phyloP scores from a whole-genome alignment of 2,329 filamentous ascomycete species.

The Colletotrichum incanum region DNA sequence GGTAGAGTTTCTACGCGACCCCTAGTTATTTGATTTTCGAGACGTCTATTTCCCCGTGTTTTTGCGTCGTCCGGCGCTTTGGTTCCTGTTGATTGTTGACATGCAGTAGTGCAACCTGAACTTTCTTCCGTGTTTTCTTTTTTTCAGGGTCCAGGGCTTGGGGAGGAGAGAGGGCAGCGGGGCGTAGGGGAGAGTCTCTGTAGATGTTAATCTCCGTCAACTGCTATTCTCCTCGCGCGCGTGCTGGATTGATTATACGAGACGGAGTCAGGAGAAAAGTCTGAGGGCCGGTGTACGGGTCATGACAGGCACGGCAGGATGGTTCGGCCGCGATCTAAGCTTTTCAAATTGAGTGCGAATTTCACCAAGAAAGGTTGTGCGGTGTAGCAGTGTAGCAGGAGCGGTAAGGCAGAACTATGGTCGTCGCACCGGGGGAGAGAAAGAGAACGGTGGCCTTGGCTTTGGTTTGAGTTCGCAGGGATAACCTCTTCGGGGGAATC shows the following conservation, averaged over 20 bases:
- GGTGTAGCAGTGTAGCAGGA: conserved; percentile 20
- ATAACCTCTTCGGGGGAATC: conserved; percentile 10
- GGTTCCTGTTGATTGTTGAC: conserved; percentile 20
- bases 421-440: not conserved
- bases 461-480: not conserved
- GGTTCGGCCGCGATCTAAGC: not conserved
- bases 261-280: conserved; percentile 13
- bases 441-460: not conserved
- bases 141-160: conserved; percentile 24
- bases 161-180: not conserved
- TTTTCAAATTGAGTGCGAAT: not conserved
- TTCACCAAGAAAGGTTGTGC: not conserved
- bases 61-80: not conserved
- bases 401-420: conserved; percentile 21
- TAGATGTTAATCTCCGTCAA: not conserved
- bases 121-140: not conserved
- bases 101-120: conserved; percentile 5
- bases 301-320: not conserved
- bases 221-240: not conserved
- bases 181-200: not conserved
- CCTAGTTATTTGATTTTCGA: not conserved
- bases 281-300: conserved; percentile 10
- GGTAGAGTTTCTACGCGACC: not conserved
- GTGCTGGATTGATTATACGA: not conserved
- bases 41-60: not conserved